Base-by-base conservation (phyloP, 179 eudicot genomes). In the Gypsophila paniculata region DNA sequence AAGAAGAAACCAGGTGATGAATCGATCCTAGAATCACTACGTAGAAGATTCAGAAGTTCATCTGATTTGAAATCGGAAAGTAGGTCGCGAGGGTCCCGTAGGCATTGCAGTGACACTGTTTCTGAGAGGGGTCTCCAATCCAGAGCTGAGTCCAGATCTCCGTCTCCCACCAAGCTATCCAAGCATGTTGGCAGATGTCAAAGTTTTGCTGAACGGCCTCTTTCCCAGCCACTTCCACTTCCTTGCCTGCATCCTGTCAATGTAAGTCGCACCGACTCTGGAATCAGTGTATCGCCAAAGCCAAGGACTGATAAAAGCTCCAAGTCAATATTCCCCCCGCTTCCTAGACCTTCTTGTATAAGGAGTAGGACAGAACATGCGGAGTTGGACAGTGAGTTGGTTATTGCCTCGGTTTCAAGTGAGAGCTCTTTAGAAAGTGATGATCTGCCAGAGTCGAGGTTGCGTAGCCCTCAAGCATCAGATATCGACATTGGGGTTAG, bases 151-250 rank as follows among this genome's bases (percentile, higher is more conserved):
- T 93, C 96, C 51, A 85, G 98, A 79, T 87, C 91, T 59, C 77
- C 93, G 44, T 89, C 97, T 64, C 96, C 97, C 65, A 85, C 96
- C 10, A 93, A 93, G 76, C 83, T 79, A 65, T 87, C 93, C 9
- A 93, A 93, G 79, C 86, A 82, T 72, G 97, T 93, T 46, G 86
- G 86, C 25, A 85, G 96, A 81, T 93, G 97, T 82, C 98, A 93
- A 73, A 93, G 98, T 78, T 93, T 91, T 83, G 85, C 80, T 26
- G 97, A 91, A 77, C 85, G 96, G 69, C 85, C 95, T 53, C 82
- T 63, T 74, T 82, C 89, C 17, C 96, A 90, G 77, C 95, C 96
- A 66, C 96, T 93, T 76, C 98, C 98, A 8, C 86, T 88, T 72
- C 98, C 98, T 25, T 76, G 75, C 64, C 65, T 81, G 68, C 86